Percentiles rank a stretch among this genome's conserved stretches.
Conservation (phyloP, 176 grass and related monocot genomes). For the Rhynchospora tenuis region DNA sequence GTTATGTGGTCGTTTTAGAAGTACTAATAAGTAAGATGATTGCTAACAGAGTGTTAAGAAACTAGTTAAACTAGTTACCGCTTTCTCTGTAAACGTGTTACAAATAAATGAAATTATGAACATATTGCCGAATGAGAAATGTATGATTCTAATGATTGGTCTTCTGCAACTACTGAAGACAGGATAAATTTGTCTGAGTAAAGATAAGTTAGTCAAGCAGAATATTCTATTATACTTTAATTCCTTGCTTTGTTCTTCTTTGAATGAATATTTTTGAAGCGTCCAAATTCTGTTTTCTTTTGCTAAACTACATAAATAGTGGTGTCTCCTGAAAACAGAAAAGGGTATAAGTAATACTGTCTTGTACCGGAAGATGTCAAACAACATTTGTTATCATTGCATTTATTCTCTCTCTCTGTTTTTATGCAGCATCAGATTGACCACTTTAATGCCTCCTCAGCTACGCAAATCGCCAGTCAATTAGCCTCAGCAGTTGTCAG, state of each 20-base stretch:
- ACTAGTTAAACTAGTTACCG: background rate
- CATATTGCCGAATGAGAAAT: background rate
- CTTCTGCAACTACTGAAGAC: background rate
- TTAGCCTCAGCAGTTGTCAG: slow-evolving; percentile 72
- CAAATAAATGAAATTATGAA: background rate
- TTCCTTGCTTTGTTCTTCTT: background rate
- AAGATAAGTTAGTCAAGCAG: background rate
- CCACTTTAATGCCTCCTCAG: slow-evolving; percentile 76
- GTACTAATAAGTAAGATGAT: background rate
- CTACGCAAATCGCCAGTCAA: slow-evolving; percentile 66
- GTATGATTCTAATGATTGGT: background rate
- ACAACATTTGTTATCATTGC: background rate
- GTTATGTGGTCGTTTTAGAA: background rate
- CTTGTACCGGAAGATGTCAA: background rate
- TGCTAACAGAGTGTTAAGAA: background rate
- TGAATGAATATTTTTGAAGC: background rate
- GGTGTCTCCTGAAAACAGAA: background rate
- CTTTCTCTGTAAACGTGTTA: background rate
- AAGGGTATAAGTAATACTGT: background rate
- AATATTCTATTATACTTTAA: background rate
- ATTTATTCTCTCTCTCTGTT: slow-evolving; percentile 24
- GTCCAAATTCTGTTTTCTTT: background rate
- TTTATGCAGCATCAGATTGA: slow-evolving; percentile 66
- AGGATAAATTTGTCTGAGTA: background rate
- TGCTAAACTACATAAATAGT: background rate